These are phyloP conservation scores for Mycena sanguinolenta DNA, from an alignment of 768 basidiomycete species.

Conservation along the genomic window DNA sequence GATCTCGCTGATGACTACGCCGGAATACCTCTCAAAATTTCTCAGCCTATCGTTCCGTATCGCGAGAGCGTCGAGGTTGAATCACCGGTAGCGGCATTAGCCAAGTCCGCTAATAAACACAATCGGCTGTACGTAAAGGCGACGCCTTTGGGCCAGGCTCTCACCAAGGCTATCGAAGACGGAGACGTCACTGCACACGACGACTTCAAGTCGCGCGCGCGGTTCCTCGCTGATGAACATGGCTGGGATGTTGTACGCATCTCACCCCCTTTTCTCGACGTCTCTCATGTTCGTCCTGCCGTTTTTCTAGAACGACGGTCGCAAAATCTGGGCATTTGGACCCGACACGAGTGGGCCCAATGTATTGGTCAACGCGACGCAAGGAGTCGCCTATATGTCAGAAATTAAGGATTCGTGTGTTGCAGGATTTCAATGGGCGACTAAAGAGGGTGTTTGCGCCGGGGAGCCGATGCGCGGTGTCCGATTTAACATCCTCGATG, in stretches of 20 bases:
- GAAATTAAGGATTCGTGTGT: conserved; percentile 99
- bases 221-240: conserved; percentile 93
- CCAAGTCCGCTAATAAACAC: conserved; percentile 99
- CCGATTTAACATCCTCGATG: conserved; percentile 95
- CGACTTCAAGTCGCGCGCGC: conserved; percentile 97
- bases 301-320: conserved; percentile 78
- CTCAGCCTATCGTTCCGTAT: conserved; percentile 97
- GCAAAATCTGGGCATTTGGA: conserved; percentile 99
- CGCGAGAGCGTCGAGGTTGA: conserved; percentile 97
- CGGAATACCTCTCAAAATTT: conserved; percentile 98
- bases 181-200: conserved; percentile 91
- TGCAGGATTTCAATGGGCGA: conserved; percentile 99
- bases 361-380: conserved; percentile 96
- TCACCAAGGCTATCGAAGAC: conserved; percentile 90
- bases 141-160: conserved; percentile 91
- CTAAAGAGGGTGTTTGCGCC: conserved; percentile 95
- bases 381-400: conserved; percentile 98
- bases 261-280: too few relatives aligned
- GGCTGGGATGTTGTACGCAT: conserved; percentile 87
- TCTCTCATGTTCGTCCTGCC: too few relatives aligned
- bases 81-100: conserved; percentile 94
- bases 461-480: conserved; percentile 99
- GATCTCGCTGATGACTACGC: conserved; percentile 99
- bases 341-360: conserved; percentile 98
- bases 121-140: conserved; percentile 97